Evolutionary conservation across 164 flowering plant species (phyloP).

Genomic region (Vitis vinifera): DNA sequence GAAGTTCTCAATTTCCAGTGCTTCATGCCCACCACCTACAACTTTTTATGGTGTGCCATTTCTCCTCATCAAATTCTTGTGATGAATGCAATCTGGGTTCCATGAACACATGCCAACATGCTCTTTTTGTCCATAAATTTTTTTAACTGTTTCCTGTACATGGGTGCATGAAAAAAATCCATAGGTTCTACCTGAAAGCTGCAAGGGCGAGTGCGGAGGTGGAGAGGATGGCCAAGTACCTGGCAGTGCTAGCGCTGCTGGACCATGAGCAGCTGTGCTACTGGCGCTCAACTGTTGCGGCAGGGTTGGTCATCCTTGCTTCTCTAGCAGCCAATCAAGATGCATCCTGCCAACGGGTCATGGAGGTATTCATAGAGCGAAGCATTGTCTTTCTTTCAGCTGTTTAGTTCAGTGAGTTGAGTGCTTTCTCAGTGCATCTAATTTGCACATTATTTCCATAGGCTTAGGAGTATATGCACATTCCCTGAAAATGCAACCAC

Average conservation of each 20-base stretch:
- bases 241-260: slow-evolving; percentile 62
- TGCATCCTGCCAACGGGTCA: slow-evolving; percentile 47
- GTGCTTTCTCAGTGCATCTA: no score
- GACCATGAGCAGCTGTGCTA: slow-evolving; percentile 58
- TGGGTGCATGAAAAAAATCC: neutral
- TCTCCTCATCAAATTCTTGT: neutral
- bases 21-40: slow-evolving; percentile 69
- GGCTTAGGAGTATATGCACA: neutral
- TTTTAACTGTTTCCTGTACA: no score
- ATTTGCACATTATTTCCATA: no score
- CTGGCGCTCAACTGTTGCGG: slow-evolving; percentile 95
- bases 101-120: no score
- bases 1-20: slow-evolving; percentile 82
- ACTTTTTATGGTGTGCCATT: slow-evolving; percentile 73
- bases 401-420: no score
- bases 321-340: slow-evolving; percentile 47
- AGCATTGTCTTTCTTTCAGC: neutral
- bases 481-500: neutral
- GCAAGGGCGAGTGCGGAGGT: slow-evolving; percentile 59
- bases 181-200: slow-evolving; percentile 85
- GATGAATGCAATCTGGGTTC: no score
- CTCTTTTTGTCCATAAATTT: no score
- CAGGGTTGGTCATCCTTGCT: slow-evolving; percentile 75
- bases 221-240: slow-evolving; percentile 54
- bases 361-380: slow-evolving; percentile 41